Percentiles rank a stretch among this genome's conserved stretches.
phyloP scores from a whole-genome alignment of 2,329 filamentous ascomycete genomes.

The Hypoxylon sp. region DNA sequence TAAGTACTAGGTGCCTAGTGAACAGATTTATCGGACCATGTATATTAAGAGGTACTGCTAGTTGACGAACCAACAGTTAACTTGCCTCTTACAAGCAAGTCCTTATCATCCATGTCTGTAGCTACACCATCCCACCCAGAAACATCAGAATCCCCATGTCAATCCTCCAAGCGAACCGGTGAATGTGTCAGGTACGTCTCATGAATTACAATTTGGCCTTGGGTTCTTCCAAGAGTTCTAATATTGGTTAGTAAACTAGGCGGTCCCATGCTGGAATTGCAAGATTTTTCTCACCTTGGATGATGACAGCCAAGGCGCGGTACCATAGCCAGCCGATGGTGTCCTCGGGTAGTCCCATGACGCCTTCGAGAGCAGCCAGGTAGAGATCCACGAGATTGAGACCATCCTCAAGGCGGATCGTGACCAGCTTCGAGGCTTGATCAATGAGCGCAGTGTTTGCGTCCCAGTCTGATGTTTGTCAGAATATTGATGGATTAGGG shows the following conservation, averaged over 20 bases:
- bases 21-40: neutral
- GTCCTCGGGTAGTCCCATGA: neutral
- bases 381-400: neutral
- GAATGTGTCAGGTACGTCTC: neutral
- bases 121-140: neutral
- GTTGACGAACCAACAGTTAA: neutral
- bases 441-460: neutral
- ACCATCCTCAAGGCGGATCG: neutral
- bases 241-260: neutral
- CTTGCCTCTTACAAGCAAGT: neutral
- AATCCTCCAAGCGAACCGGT: neutral
- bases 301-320: neutral
- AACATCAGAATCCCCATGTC: neutral
- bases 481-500: neutral
- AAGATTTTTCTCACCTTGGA: neutral
- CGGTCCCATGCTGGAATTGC: neutral
- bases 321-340: neutral
- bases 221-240: neutral
- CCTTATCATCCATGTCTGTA: neutral
- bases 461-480: neutral
- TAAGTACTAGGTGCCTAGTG: neutral
- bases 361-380: neutral
- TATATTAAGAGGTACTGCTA: constrained; percentile 1
- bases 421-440: neutral
- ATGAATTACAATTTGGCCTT: neutral